Evolutionary conservation across 73 alveolate genomes (phyloP), one percentile per base, ranked within the genome.

Genomic region (Stentor coeruleus): DNA sequence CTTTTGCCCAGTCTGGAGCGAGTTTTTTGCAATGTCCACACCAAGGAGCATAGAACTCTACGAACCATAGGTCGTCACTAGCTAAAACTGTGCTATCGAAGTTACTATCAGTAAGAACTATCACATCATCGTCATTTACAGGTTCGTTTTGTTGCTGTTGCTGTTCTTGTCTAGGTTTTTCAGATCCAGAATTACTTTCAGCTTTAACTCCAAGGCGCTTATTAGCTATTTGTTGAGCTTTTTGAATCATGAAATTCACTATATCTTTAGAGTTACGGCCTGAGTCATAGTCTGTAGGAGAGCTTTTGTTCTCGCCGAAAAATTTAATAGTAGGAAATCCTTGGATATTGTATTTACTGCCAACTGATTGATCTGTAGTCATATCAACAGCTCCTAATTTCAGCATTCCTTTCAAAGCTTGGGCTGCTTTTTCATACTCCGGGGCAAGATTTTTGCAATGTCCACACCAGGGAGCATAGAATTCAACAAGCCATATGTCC

Each of bases 391-490:
- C 99, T 35, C 98, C 99, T 4, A 96, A 89, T 59, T 93, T 95
- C 4, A 91, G 93, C 41, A 93, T 92, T 0, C 98, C 99, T 88
- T 89, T 90, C 35, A 91, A 86, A 15, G 95, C 94, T 60, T 91
- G 84, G 26, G 98, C 98, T 40, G 97, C 97, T 89, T 95, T 92
- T 87, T 96, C 98, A 89, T 93, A 95, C 35, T 94, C 96, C 1
- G 99, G 99, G 28, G 96, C 96, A n/a, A 96, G 87, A 2, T 87
- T 81, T 88, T 95, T 84, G 85, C 99, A 96, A 77, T 96, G 99
- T 35, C 99, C 99, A 83, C 99, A 93, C 98, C 98, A 96, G 20
- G 98, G 98, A 20, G 98, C 97, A 58, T 74, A 93, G 86, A 93
- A 93, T 84, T 91, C 95, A 31, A 93, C 84, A 49, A 93, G 49